These are phyloP conservation scores for Bacidia gigantensis DNA, from an alignment of 495 filamentous ascomycete genomes.

Conservation along the genomic window DNA sequence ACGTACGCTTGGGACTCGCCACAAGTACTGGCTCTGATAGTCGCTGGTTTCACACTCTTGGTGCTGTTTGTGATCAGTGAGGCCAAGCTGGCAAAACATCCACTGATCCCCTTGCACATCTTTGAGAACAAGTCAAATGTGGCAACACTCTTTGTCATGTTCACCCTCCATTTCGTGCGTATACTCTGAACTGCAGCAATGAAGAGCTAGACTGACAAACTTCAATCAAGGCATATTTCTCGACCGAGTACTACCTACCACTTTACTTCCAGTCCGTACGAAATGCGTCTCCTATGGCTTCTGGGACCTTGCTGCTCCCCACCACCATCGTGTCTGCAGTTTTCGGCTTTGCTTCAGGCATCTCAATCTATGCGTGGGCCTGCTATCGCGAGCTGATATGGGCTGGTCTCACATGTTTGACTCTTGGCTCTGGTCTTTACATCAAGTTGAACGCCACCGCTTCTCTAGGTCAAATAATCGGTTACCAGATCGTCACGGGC, in stretches of 20 bases:
- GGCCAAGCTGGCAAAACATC: slow-evolving; percentile 57
- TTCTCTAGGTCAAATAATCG: slow-evolving; percentile 31
- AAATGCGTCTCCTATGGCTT: slow-evolving; percentile 35
- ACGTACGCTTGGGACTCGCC: slow-evolving; percentile 62
- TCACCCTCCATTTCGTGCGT: slow-evolving; percentile 49
- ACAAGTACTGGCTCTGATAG: slow-evolving; percentile 61
- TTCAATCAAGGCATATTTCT: slow-evolving; percentile 32
- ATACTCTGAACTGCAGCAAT: background rate
- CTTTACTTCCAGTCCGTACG: slow-evolving; percentile 44
- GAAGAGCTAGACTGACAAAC: background rate
- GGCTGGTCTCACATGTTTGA: slow-evolving; percentile 31
- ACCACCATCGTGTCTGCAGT: slow-evolving; percentile 37
- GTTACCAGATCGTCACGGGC: slow-evolving; percentile 51
- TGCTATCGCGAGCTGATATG: slow-evolving; percentile 45
- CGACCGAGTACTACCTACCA: slow-evolving; percentile 43
- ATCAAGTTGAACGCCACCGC: slow-evolving; percentile 30
- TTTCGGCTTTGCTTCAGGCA: slow-evolving; percentile 34
- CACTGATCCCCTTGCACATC: slow-evolving; percentile 61
- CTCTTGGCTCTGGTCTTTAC: slow-evolving; percentile 40
- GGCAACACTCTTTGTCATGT: slow-evolving; percentile 41
- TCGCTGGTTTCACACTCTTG: slow-evolving; percentile 56
- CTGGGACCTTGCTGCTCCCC: slow-evolving; percentile 40
- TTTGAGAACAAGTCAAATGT: slow-evolving; percentile 48
- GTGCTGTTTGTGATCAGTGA: slow-evolving; percentile 54
- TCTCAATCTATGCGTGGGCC: slow-evolving; percentile 46